Conservation (phyloP, 345 rosid genomes). For the Acer campestre region DNA sequence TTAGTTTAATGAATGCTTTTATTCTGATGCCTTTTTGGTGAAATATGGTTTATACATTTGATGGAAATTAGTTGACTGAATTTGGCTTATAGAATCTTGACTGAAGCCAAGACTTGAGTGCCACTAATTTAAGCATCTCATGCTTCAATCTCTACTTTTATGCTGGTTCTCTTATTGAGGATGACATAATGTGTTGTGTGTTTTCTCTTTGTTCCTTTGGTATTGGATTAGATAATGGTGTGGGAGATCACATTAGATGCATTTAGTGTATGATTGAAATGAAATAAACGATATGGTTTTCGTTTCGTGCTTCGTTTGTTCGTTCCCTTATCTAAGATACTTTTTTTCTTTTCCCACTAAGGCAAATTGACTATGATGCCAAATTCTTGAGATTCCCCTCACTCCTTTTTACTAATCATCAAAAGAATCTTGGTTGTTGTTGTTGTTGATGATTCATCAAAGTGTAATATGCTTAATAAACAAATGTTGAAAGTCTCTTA, state of each 20-base stretch:
- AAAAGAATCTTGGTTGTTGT: conserved; percentile 19
- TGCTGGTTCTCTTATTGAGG: conserved; percentile 23
- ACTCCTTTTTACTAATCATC: conserved; percentile 1
- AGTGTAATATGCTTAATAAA: conserved; percentile 10
- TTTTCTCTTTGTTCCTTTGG: conserved; percentile 10
- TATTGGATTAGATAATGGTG: not conserved
- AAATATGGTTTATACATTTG: conserved; percentile 14
- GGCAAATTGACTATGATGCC: conserved; percentile 10
- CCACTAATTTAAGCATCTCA: conserved; percentile 49
- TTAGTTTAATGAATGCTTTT: conserved; percentile 25
- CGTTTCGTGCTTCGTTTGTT: not conserved
- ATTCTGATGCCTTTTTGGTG: conserved; percentile 20
- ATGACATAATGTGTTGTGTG: conserved; percentile 8
- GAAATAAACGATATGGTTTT: not conserved
- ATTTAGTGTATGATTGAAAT: not conserved
- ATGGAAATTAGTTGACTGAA: conserved; percentile 37
- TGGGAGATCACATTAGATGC: conserved; percentile 9
- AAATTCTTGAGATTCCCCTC: conserved; percentile 2
- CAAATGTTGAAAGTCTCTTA: not conserved
- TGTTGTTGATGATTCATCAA: conserved; percentile 14
- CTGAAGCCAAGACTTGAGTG: conserved; percentile 21
- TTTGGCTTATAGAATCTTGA: conserved; percentile 37
- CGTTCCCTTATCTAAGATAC: not conserved
- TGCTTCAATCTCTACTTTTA: conserved; percentile 32
- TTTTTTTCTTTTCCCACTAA: not conserved